These are phyloP conservation scores for Paxillus involutus DNA, from an alignment of 768 basidiomycete genomes.

Conservation along the genomic window DNA sequence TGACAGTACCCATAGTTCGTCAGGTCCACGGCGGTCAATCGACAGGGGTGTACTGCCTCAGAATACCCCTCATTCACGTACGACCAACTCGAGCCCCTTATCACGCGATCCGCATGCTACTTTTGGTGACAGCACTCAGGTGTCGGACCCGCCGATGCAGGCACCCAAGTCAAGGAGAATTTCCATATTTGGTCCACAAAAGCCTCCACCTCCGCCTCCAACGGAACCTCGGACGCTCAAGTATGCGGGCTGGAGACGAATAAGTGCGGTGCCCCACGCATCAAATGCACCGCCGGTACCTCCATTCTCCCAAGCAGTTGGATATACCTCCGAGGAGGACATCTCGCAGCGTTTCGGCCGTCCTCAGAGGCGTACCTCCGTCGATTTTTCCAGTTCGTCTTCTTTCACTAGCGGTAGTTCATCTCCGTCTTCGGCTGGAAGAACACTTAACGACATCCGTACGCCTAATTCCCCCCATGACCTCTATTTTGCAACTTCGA, in stretches of 20 bases:
- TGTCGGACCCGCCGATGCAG: slow-evolving; percentile 10
- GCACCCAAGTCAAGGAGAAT: slow-evolving; percentile 15
- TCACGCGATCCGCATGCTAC: slow-evolving; percentile 17
- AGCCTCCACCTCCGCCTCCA: slow-evolving; percentile 44
- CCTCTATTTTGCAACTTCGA: slow-evolving; percentile 55
- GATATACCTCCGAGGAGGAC: slow-evolving; percentile 41
- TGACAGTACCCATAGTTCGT: slow-evolving; percentile 3
- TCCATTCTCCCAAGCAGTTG: slow-evolving; percentile 29
- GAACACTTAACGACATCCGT: slow-evolving; percentile 10
- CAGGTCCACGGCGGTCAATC: slow-evolving; percentile 1
- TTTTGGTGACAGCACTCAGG: slow-evolving; percentile 2
- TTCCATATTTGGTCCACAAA: slow-evolving; percentile 40
- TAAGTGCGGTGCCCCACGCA: slow-evolving; percentile 9
- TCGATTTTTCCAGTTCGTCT: slow-evolving; percentile 47
- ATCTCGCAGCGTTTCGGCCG: slow-evolving; percentile 29
- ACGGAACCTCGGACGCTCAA: slow-evolving; percentile 45
- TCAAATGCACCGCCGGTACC: neutral
- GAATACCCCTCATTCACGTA: slow-evolving; percentile 4
- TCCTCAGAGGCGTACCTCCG: slow-evolving; percentile 43
- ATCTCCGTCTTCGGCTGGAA: slow-evolving; percentile 20
- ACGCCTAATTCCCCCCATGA: slow-evolving; percentile 53
- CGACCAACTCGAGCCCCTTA: slow-evolving; percentile 19
- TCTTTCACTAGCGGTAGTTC: slow-evolving; percentile 31
- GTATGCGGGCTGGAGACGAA: slow-evolving; percentile 49
- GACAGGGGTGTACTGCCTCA: neutral